Base-by-base conservation (phyloP, 495 filamentous ascomycete species). In the Lichina pygmaea region DNA sequence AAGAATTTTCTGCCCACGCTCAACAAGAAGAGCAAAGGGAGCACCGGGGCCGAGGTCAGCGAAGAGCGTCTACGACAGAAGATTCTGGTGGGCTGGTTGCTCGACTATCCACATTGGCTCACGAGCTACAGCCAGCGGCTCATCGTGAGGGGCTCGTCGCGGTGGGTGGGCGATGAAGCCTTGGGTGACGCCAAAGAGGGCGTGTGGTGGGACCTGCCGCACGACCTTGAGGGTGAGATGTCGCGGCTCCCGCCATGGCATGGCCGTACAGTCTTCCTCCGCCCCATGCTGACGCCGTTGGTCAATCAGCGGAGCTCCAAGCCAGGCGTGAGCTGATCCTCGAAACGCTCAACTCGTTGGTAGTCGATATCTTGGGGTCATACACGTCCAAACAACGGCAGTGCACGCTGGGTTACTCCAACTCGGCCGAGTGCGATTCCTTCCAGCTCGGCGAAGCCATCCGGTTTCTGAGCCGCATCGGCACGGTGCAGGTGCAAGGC, bases 361-460 rank as follows among this genome's bases (percentile, higher is more conserved):
- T 77, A 52, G 65, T 66, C 0, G 70, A 85, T 52, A 86, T 86
- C 50, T 58, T 89, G 8, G 57, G 63, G 10, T 61, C 76, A 0
- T 93, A 86, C 57, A 66, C 64, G 6, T 75, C 71, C 10, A 55
- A 58, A 13, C 59, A 69, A 38, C 52, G 61, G 16, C 66, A 86
- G 53, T 93, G 84, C 57, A 75, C 73, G 46, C 69, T 78, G 0
- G 80, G 78, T 37, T 83, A 86, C 54, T 78, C 76, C 47, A 75
- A 75, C 34, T 78, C 72, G 37, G 61, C 66, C 12, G 70, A 77
- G 49, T 93, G 84, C 56, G 84, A 93, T 58, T 72, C 76, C 6
- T 93, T 81, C 56, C 81, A 92, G 52, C 66, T 91, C 0, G 84
- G 84, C 12, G 80, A 91, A 59, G 83, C 84, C 66, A 59, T 81